Evolutionary conservation across 2,329 filamentous ascomycete species (phyloP), one percentile per base, ranked within the genome.

Genomic region (Paracoccidioides lutzii): DNA sequence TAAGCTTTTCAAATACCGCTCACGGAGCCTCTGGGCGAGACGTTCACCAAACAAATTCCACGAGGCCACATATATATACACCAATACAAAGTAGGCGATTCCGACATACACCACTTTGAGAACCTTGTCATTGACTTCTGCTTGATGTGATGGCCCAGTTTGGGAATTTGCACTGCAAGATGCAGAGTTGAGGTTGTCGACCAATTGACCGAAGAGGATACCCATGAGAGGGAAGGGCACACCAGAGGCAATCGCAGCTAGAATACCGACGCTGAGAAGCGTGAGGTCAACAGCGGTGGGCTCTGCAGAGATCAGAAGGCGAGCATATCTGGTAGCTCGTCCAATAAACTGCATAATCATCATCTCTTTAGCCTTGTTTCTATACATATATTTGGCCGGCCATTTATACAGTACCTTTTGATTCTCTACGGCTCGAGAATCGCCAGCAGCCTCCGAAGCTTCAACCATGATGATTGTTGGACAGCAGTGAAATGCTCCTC

Each of bases 31-130:
- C 57, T 79, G 78, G 49, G 79, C 78, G 14, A 84, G 71, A 4
- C 81, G 75, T 57, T 80, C 79, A 56, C 79, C 80, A 56, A 78
- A 74, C 59, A 83, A 71, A 59, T 74, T 78, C 80, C 80, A 84
- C 56, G 76, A 80, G n/a, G 77, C 70, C 46, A 80, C 73, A 61
- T 83, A 78, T 54, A 74, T 69, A 67, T 83, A 85, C 58, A 84
- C 81, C 58, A 78, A 69, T 41, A 73, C 71, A 60, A 84, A 80
- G 58, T 76, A 76, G 46, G 75, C 80, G 48, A 81, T 76, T 48
- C 78, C 78, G 37, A 84, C 75, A 64, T 81, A 81, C 30, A 82
- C 76, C 33, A 83, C 68, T 44, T 59, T 76, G 62, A 67, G 60
- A 40, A 84, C 75, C 63, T 81, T 82, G 37, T 71, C 64, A 63